Base-by-base conservation (phyloP, 164 flowering plant species). In the Aristolochia fimbriata region DNA sequence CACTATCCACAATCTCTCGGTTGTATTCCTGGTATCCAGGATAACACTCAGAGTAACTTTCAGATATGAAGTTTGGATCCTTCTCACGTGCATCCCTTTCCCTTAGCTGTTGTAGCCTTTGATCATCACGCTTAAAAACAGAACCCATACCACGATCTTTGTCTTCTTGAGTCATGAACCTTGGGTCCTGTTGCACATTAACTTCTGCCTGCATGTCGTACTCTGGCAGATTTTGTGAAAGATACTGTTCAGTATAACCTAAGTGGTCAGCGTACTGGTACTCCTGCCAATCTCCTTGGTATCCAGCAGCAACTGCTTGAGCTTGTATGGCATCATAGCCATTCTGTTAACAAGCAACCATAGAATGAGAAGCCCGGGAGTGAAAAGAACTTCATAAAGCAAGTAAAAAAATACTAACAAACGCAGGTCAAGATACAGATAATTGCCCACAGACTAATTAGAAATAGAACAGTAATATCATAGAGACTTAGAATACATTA, bases 1-100 rank as follows among this genome's bases (percentile, higher is more conserved):
- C 99, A 61, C 99, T 90, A 67, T 81, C 94, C 43, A 88, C 92
- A 43, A 93, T 63, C 77, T 93, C 99, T 61, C 94, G 94, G 63
- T 90, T 93, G 63, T 90, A 93, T 67, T 88, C 92, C 70, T 93
- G 99, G 73, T 93, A 93, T 22, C 94, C 95, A 62, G 99, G 99
- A 69, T 93, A 93, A 72, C 99, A 93, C 69, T 93, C 99, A 37
- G 99, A 93, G 65, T 93, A 93, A 72, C 97, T 90, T 69, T 93
- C 99, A 2, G 99, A 93, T 55, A 93, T 81, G 67, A 93, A 93
- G 73, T 88, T 90, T 24, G 99, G 99, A 78, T 93, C 99, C 73
- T 88, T 93, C 63, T 93, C 99, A 45, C 99, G 81, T 52, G 95
- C 81, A 80, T 93, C 99, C 69, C 77, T 93, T 73, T 93, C 99